Conservation (phyloP, 1,284 basidiomycete species). For the Chalciporus piperatoides region DNA sequence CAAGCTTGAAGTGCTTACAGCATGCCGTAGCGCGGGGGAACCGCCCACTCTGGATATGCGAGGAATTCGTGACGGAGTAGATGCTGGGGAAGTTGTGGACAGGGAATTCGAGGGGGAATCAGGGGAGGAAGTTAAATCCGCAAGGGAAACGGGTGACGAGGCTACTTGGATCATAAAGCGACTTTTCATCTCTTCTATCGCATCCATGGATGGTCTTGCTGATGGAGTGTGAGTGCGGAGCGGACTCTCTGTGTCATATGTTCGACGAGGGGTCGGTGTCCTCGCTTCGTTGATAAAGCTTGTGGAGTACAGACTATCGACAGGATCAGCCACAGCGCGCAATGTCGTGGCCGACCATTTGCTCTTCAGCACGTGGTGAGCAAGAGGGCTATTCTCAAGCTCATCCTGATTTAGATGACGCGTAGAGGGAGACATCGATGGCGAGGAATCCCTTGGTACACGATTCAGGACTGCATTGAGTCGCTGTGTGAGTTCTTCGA, state of each 20-base stretch:
- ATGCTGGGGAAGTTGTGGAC: conserved; percentile 9
- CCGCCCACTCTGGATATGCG: conserved; percentile 24
- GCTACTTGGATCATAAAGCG: conserved; percentile 44
- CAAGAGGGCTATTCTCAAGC: conserved; percentile 31
- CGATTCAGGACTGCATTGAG: conserved; percentile 45
- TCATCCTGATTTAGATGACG: conserved; percentile 16
- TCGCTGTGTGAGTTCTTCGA: conserved; percentile 54
- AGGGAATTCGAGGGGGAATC: conserved; percentile 8
- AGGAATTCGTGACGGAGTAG: conserved; percentile 32
- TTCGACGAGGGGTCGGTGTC: conserved; percentile 4
- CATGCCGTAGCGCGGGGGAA: conserved; percentile 29
- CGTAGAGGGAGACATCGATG: conserved; percentile 11
- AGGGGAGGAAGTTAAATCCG: conserved; percentile 19
- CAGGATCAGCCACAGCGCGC: conserved; percentile 3
- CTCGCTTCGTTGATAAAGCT: conserved; percentile 5
- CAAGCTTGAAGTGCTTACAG: conserved; percentile 30
- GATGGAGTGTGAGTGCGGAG: conserved; percentile 18
- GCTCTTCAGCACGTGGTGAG: conserved; percentile 26
- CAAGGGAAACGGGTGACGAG: conserved; percentile 29
- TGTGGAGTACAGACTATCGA: conserved; percentile 4
- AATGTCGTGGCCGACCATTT: conserved; percentile 19
- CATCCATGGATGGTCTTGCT: conserved; percentile 41
- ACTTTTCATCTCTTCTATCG: conserved; percentile 63
- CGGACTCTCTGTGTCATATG: conserved; percentile 3
- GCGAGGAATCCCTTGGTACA: conserved; percentile 28